phyloP scores from a whole-genome alignment of 176 grass and related monocot genomes.

The Calamus simplicifolius region DNA sequence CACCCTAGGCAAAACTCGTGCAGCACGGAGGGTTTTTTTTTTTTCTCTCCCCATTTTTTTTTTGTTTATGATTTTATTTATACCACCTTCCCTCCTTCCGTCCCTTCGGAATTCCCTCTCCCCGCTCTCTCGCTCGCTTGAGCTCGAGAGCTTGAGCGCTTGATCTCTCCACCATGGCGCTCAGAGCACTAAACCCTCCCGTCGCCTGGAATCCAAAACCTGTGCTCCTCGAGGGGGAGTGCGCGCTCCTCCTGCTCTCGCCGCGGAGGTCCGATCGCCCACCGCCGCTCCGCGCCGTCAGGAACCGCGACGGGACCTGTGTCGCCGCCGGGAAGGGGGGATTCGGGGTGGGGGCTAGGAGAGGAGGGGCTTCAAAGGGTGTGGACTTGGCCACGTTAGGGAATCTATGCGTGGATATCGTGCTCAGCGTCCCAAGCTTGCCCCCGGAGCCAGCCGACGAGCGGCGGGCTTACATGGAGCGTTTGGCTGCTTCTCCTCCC shows the following conservation, averaged over 20 bases:
- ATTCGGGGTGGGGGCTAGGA: not conserved
- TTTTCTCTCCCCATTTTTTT: too few species aligned
- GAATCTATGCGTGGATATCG: slow-evolving; percentile 87
- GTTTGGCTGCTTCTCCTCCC: slow-evolving; percentile 62
- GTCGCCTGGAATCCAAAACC: slow-evolving; percentile 1
- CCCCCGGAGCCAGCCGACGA: slow-evolving; percentile 43
- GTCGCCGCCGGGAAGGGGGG: slow-evolving; percentile 32
- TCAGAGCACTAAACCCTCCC: slow-evolving; percentile 48
- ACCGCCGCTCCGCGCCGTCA: not conserved
- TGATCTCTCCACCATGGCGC: slow-evolving; percentile 18
- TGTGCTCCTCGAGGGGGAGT: slow-evolving; percentile 14
- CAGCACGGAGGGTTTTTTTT: too few species aligned
- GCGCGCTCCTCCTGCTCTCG: slow-evolving; percentile 9
- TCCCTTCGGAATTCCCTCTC: too few species aligned
- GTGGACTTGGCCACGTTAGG: slow-evolving; percentile 81
- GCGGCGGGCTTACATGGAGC: slow-evolving; percentile 73
- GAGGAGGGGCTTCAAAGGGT: slow-evolving; percentile 3
- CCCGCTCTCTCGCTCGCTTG: not conserved
- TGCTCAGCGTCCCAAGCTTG: slow-evolving; percentile 70
- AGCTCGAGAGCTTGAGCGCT: not conserved
- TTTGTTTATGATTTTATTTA: too few species aligned
- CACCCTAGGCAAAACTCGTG: too few species aligned
- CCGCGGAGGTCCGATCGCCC: not conserved
- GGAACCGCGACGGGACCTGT: slow-evolving; percentile 14
- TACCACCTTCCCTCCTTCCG: too few species aligned